Evolutionary conservation across 305 asterid species (phyloP), one percentile per base, ranked within the genome.

Genomic region (Plantago lanceolata): DNA sequence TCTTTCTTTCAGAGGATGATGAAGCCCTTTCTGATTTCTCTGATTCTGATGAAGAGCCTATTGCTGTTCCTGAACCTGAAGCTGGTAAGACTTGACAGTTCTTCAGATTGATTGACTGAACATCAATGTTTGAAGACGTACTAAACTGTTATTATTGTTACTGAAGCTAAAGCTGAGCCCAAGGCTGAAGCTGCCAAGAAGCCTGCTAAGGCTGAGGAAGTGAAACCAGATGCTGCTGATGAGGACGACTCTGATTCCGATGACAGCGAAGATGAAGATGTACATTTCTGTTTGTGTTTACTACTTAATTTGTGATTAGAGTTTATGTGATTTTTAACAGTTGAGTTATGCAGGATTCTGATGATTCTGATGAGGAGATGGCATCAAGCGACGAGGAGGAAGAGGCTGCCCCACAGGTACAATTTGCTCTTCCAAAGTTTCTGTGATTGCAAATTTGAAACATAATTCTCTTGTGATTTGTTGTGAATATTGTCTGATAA

Each of bases 351-450:
- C 3, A 24, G 28, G 67, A 26, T 16, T 4, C 71, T 43, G 49
- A 83, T 84, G 86, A 77, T 73, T 82, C 81, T 35, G 82, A 70
- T 8, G 82, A 76, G 2, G 79, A 52, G n/a, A 66, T 53, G 33
- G 85, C 57, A 6, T 73, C 80, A 18, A 69, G 70, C 8, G 90
- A 82, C 8, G 90, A 82, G 9, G 78, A 76, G 3, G 89, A 83
- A 56, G 80, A 73, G 59, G 28, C 3, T 18, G 29, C 78, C 3
- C 2, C 76, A 0, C 76, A 73, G 84, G 77, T 51, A 13, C 19
- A 48, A 5, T 48, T 5, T 48, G 20, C 17, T 48, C 17, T 13
- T 48, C 7, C 2, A n/a, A 5, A 13, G 52, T 15, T 14, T 0
- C 17, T 1, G 4, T 48, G 17, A 48, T 62, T n/a, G 12, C 9